Base-by-base conservation (phyloP, 176 grass and related monocot genomes). In the Tillandsia leiboldiana region DNA sequence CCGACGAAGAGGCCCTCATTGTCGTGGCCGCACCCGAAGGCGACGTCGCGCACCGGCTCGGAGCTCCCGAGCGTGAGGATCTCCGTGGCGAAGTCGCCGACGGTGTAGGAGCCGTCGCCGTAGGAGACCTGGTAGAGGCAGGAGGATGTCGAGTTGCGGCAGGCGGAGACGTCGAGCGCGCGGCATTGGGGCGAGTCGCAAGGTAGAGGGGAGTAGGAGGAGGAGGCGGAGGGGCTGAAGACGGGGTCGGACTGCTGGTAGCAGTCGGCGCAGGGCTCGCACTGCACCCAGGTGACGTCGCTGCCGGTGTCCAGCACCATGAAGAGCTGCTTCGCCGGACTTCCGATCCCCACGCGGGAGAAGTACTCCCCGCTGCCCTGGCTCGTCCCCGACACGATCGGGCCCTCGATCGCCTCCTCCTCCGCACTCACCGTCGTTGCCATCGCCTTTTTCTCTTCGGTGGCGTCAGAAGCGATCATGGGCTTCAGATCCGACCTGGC, bases 321-420 rank as follows among this genome's bases (percentile, higher is more conserved):
- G 80, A 90, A 99, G 2, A 93, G 74, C 64, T 86, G 61, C 77
- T 78, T 82, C 2, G 87, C 72, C 0, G 94, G 94, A 11, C 66
- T 85, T 2, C 94, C 94, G 3, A 99, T 26, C 0, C 94, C 89
- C 1, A 99, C 66, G 0, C 87, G 89, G 0, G 94, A 97, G 86
- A 97, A 93, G 86, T 97, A 97, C 84, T 97, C 94, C 2, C 94
- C 89, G 82, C 89, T 97, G 13, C 94, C 94, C 48, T 85, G 81
- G 10, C 84, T 86, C 0, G 88, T 88, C 1, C 94, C 94, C 14
- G 86, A 97, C 13, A 97, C 84, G 69, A 99, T 77, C 7, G 94
- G 87, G 9, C 89, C 89, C 63, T 99, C 68, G 3, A 99, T 90
- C 47, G 80, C 78, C 50, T 71, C 74, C 3, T 75, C 66, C 1